Base-by-base conservation (phyloP, 2,329 filamentous ascomycete species). In the Alternaria arborescens region DNA sequence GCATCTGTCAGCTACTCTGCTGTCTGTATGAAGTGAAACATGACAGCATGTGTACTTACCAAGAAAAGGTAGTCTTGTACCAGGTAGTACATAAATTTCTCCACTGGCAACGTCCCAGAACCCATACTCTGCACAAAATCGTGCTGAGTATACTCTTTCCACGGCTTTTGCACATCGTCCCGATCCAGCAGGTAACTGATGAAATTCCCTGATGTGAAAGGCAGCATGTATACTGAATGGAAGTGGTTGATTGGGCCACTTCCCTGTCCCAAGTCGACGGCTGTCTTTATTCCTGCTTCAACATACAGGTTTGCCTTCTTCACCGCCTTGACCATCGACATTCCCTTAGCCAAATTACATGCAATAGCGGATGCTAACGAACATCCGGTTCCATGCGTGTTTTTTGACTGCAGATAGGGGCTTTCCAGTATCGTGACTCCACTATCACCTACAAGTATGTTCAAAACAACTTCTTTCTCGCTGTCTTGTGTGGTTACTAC, bases 371-470 rank as follows among this genome's bases (percentile, higher is more conserved):
- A 97, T 41, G 95, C 95, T 61, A 98, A 85, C 10, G 93, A 96
- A 75, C 95, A 99, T 4, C 95, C 95, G 0, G 95, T 98, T 1
- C 95, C 95, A 72, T 99, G 95, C 0, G 94, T 98, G 73, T 94
- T 94, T 61, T 84, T 89, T 8, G 90, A 93, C 10, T 84, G 80
- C 64, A 92, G 84, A 73, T 91, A 97, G 5, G 84, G 83, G 40
- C 88, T 91, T 77, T 93, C 85, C 50, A 97, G 85, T 40, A 88
- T 81, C 1, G 87, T 82, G 0, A 85, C 77, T n/a, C 85, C 78
- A 0, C 81, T 82, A 0, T 84, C 84, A 7, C 92, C 91, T 43
- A 88, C 87, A 5, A 97, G 84, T 4, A 97, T 84, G 73, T 98
- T 92, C 28, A 96, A 84, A 1, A 97, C 88, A 2, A 91, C 71